phyloP scores from a whole-genome alignment of 306 rosid genomes.

The Acacia confusa region DNA sequence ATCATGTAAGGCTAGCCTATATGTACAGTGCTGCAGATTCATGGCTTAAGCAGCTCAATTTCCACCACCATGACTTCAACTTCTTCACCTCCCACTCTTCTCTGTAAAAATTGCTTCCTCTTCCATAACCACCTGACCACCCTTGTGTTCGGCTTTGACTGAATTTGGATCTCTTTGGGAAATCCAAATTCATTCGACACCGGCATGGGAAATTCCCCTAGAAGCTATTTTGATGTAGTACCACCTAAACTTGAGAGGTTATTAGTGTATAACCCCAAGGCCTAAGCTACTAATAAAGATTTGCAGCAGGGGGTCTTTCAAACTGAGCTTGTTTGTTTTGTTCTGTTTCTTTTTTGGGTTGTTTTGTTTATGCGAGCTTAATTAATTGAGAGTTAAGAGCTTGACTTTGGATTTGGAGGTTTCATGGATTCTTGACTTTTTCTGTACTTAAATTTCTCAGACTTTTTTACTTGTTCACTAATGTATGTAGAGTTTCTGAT shows the following conservation, averaged over 20 bases:
- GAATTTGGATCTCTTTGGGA: background rate
- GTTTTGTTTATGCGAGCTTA: background rate
- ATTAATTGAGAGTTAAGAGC: background rate
- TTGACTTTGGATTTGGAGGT: conserved; percentile 33
- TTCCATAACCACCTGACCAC: conserved; percentile 18
- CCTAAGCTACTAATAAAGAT: background rate
- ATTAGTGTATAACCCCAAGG: conserved; percentile 21
- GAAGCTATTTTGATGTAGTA: conserved; percentile 17
- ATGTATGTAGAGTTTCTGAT: conserved; percentile 17
- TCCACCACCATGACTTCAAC: conserved; percentile 80
- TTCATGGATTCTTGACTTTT: background rate
- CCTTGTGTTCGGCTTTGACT: conserved; percentile 13
- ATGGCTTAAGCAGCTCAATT: conserved; percentile 75
- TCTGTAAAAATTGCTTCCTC: conserved; percentile 30
- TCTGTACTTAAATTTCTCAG: background rate
- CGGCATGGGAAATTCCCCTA: conserved; percentile 21
- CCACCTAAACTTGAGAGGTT: conserved; percentile 26
- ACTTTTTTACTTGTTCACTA: background rate
- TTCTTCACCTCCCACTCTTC: conserved; percentile 50
- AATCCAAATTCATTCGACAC: conserved; percentile 3
- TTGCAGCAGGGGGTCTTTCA: background rate
- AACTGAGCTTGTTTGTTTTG: conserved; percentile 5
- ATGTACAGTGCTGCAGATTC: conserved; percentile 72
- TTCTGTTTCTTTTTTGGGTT: background rate
- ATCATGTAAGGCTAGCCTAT: conserved; percentile 40